These are phyloP conservation scores for Trametes cinnabarina DNA, from an alignment of 768 basidiomycete species.

Conservation along the genomic window DNA sequence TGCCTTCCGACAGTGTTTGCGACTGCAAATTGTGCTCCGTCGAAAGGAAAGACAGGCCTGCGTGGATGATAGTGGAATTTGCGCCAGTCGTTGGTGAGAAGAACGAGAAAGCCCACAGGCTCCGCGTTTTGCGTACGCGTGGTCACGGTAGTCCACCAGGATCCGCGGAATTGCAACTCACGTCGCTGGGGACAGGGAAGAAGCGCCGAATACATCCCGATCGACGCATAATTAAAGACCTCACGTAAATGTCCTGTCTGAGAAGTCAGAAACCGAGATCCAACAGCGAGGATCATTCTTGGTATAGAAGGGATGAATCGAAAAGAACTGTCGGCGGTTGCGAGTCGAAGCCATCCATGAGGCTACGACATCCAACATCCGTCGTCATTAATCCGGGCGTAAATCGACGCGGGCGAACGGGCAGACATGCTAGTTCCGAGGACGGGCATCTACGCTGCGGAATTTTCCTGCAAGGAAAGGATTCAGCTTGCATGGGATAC, in stretches of 20 bases:
- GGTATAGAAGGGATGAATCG: background rate
- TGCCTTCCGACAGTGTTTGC: background rate
- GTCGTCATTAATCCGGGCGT: too few species aligned
- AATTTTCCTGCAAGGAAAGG: too few species aligned
- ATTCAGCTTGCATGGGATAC: too few species aligned
- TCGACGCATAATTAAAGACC: slow-evolving; percentile 6
- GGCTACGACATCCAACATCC: slow-evolving; percentile 11
- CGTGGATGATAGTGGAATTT: background rate
- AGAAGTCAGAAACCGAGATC: slow-evolving; percentile 8
- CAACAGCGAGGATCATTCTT: slow-evolving; percentile 5
- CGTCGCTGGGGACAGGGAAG: background rate
- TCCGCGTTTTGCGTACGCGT: background rate
- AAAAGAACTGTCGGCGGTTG: background rate
- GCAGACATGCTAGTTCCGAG: too few species aligned
- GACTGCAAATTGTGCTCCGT: background rate
- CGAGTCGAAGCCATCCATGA: background rate
- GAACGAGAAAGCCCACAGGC: background rate
- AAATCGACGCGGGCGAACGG: too few species aligned
- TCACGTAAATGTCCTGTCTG: background rate
- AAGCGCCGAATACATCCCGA: slow-evolving; percentile 7
- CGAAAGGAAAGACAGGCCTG: background rate
- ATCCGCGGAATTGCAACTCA: background rate
- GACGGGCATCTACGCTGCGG: too few species aligned
- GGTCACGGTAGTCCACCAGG: background rate
- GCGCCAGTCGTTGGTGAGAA: background rate